Evolutionary conservation across 495 filamentous ascomycete species (phyloP), one percentile per base, ranked within the genome.

Genomic region (Podospora sp.): DNA sequence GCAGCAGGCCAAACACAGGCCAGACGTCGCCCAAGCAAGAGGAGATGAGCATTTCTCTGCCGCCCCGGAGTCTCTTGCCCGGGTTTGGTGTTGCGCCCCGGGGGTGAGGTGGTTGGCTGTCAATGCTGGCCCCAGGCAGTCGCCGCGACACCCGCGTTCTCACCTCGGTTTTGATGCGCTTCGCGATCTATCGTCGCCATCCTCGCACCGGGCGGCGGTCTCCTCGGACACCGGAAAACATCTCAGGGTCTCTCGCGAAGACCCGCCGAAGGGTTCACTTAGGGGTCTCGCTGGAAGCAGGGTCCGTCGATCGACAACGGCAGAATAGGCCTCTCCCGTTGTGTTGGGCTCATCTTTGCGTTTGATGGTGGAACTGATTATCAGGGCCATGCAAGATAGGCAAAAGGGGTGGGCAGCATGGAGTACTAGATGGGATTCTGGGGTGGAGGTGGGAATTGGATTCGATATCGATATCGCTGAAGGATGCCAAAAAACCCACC

Each of bases 371-470:
- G 53, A 57, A 22, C 40, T 46, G 40, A 46, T 18, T 46, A 46
- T 46, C 40, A 46, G 40, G 53, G 53, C 22, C 53, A 57, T 57
- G 53, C 53, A 27, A 57, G 53, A 57, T 57, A 57, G 53, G 20
- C 26, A 24, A 6, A 9, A 25, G n/a, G 22, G 21, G 53, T 20
- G 12, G 21, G 26, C 6, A 57, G 40, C 40, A 18, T 46, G 12
- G 11, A 12, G 6, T 36, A 12, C 12, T 33, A 8, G 40, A 60
- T 62, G 60, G 60, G 60, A 62, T 62, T 62, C 40, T 62, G 60
- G 60, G 33, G 60, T 50, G n/a, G 36, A n/a, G 35, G 60, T 62
- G 60, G 60, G 60, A 62, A 62, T 62, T 50, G n/a, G 60, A 27
- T 36, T 22, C 60, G 60, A 62, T 62, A 50, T 62, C 60, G 35